Conservation (phyloP, 1,284 basidiomycete genomes). For the Cystobasidium sp. region DNA sequence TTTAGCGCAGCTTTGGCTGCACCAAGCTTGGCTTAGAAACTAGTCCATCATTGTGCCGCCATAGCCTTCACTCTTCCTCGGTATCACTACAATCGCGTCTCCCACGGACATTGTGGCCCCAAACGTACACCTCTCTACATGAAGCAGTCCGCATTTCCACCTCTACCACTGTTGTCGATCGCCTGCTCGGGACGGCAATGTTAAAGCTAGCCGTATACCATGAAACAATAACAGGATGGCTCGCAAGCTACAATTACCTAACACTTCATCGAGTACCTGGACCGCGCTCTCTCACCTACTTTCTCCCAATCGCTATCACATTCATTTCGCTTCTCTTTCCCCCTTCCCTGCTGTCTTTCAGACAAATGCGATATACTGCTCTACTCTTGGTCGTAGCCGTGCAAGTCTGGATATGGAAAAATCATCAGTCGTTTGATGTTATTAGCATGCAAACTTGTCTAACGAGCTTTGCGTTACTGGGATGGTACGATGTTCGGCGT, state of each 20-base stretch:
- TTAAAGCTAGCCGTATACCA: neutral
- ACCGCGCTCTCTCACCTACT: conserved; percentile 32
- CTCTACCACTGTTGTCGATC: too few relatives aligned
- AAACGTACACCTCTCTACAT: too few relatives aligned
- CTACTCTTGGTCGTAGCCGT: conserved; percentile 10
- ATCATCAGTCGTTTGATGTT: conserved; percentile 33
- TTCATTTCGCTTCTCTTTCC: conserved; percentile 15
- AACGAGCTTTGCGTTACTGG: conserved; percentile 26
- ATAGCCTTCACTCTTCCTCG: too few relatives aligned
- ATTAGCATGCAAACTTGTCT: conserved; percentile 34
- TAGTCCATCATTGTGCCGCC: too few relatives aligned
- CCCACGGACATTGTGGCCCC: too few relatives aligned
- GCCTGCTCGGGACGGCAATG: too few relatives aligned
- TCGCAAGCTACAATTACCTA: conserved; percentile 13
- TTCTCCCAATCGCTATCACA: conserved; percentile 13
- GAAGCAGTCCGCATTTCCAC: too few relatives aligned
- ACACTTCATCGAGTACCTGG: conserved; percentile 37
- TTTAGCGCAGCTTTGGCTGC: too few relatives aligned
- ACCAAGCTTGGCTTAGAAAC: too few relatives aligned
- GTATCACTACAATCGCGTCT: too few relatives aligned
- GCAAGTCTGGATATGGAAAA: conserved; percentile 20
- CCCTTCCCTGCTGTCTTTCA: conserved; percentile 8
- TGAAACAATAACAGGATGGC: neutral
- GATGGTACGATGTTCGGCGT: conserved; percentile 34
- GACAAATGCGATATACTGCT: conserved; percentile 3